phyloP scores from a whole-genome alignment of 2,329 filamentous ascomycete species.

The Aspergillus niger region DNA sequence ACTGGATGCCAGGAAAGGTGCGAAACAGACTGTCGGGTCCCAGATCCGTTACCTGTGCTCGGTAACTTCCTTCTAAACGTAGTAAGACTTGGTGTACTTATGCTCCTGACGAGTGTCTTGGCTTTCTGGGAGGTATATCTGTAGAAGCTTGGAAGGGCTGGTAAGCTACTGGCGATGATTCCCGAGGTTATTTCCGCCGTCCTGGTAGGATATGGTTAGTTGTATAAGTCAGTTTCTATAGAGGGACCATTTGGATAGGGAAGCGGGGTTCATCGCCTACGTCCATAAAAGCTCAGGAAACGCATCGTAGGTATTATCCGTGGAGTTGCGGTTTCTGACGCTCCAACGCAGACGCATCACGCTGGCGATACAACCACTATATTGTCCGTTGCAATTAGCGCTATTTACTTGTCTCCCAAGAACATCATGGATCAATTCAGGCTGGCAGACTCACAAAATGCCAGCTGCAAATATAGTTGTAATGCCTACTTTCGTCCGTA shows the following conservation, averaged over 20 bases:
- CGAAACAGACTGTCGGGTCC: constrained; percentile 1
- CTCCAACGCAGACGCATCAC: constrained; percentile 28
- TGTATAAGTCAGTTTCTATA: background rate
- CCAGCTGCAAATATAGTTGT: constrained; percentile 28
- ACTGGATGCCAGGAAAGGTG: background rate
- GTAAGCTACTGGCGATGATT: constrained; percentile 28
- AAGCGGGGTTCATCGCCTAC: constrained; percentile 15
- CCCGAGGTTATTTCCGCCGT: constrained; percentile 29
- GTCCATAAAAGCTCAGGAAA: constrained; percentile 31
- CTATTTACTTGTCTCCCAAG: background rate
- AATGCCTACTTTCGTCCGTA: constrained; percentile 21
- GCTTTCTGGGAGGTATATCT: constrained; percentile 24
- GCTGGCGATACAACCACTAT: constrained; percentile 26
- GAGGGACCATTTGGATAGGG: too few species aligned
- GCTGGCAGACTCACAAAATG: constrained; percentile 19
- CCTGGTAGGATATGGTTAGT: constrained; percentile 7
- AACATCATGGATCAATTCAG: background rate
- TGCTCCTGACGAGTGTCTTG: constrained; percentile 6
- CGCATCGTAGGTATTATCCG: constrained; percentile 28
- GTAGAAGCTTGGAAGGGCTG: constrained; percentile 26
- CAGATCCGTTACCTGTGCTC: constrained; percentile 3
- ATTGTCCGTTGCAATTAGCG: background rate
- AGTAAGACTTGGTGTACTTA: background rate
- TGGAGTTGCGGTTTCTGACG: constrained; percentile 17
- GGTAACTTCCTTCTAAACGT: background rate